Evolutionary conservation across 2,329 filamentous ascomycete species (phyloP), one percentile per base, ranked within the genome.

Genomic region (Colletotrichum abscissum): DNA sequence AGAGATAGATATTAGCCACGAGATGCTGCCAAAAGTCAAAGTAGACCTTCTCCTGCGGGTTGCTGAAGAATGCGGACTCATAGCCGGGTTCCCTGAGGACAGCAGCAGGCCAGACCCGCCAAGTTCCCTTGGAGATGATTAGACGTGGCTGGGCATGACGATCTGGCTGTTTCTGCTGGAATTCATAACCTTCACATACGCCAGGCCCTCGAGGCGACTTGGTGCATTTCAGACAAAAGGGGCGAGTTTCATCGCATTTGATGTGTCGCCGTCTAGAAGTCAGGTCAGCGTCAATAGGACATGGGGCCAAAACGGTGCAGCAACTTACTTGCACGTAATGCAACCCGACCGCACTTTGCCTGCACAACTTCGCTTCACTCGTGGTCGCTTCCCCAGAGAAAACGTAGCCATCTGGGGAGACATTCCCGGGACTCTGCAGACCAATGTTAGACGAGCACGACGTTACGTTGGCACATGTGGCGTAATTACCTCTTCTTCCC

Each of bases 211-310:
- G 83, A 63, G 80, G 78, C 80, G 82, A 85, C 76, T 82, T 84
- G 68, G 84, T 77, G 68, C 83, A 85, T 60, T 84, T 85, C 42
- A 82, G 78, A 72, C 83, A 85, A 5, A 82, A 79, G 22, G 83
- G 83, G 49, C 82, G 81, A 28, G 82, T 82, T 75, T 85, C 83
- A 62, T 85, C 83, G 68, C 83, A 85, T 76, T 85, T 85, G 49
- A 85, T 81, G 74, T 85, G 83, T 24, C 83, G 83, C 66, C 71
- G 71, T 8, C 71, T 73, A 28, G 26, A 16, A 55, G 9, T n/a
- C 2, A 16, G 8, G 38, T 69, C 19, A 66, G 26, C 16, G 12
- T 12, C 11, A 24, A 9, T 2, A 16, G 4, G 5, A 46, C 19
- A 28, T 7, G 26, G 14, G 4, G 38, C 14, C 38, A 6, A 16